Percentiles rank a stretch among this genome's conserved stretches.
Conservation (phyloP, 1,284 basidiomycete genomes). For the Cerrena zonata region DNA sequence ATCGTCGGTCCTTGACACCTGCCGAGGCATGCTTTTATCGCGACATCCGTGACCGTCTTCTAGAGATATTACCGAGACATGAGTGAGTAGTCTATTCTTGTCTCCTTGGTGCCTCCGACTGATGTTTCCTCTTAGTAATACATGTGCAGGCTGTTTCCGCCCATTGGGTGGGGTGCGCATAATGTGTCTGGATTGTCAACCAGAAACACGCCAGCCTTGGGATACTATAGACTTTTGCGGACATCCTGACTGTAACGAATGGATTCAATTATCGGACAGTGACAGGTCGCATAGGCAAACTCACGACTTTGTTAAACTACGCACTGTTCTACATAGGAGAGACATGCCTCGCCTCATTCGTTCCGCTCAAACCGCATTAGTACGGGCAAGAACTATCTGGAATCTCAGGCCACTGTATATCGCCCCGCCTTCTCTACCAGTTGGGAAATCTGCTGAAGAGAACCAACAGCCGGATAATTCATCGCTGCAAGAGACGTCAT, state of each 20-base stretch:
- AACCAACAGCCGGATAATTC: neutral
- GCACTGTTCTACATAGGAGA: neutral
- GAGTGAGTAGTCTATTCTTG: neutral
- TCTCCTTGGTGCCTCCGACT: neutral
- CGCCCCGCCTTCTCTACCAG: neutral
- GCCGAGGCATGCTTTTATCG: constrained; percentile 1
- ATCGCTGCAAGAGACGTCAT: neutral
- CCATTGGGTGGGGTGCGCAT: neutral
- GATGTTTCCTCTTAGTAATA: neutral
- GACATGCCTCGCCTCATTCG: neutral
- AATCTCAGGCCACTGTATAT: neutral
- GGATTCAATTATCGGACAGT: neutral
- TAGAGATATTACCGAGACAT: neutral
- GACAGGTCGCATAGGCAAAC: neutral
- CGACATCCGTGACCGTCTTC: neutral
- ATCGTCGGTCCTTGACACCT: neutral
- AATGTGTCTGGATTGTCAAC: constrained; percentile 4
- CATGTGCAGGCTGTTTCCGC: neutral
- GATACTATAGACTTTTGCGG: constrained; percentile 3
- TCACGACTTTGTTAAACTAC: constrained; percentile 1
- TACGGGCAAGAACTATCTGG: neutral
- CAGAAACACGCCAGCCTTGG: neutral
- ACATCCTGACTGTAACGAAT: neutral
- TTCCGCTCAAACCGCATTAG: neutral
- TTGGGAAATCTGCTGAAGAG: neutral